Conservation (phyloP, 371 early-diverging fungal species). For the Apophysomyces variabilis region DNA sequence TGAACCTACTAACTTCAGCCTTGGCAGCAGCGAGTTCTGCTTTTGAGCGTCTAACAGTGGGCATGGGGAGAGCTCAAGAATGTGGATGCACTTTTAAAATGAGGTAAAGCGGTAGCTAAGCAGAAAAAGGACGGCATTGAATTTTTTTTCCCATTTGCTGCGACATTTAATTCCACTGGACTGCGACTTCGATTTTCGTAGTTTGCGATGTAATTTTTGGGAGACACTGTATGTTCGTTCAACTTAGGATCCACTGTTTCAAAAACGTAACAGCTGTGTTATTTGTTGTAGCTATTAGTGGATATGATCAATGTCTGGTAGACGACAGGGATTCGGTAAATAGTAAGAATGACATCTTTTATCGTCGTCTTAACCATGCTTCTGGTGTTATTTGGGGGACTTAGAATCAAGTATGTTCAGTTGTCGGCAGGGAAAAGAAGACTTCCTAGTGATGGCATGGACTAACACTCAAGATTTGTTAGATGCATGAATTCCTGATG, state of each 20-base stretch:
- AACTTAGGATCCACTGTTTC: conserved; percentile 72
- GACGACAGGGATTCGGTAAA: conserved; percentile 82
- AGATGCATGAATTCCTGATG: conserved; percentile 90
- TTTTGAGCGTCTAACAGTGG: no score
- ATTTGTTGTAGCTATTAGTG: conserved; percentile 87
- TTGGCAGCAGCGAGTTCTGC: no score
- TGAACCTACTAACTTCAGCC: no score
- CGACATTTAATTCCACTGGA: no score
- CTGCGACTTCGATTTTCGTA: no score
- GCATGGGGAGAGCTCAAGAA: no score
- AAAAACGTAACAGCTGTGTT: conserved; percentile 91
- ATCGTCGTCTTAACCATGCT: conserved; percentile 4
- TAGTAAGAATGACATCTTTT: conserved; percentile 25
- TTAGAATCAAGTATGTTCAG: conserved; percentile 38
- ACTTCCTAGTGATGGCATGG: conserved; percentile 10
- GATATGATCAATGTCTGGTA: conserved; percentile 89
- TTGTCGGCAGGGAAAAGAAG: neutral
- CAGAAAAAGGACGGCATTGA: no score
- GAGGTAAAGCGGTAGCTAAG: no score
- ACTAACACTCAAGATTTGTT: neutral
- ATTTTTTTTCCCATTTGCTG: no score
- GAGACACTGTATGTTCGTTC: no score
- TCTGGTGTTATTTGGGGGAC: neutral
- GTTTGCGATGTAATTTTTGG: no score
- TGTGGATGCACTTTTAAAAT: no score